Evolutionary conservation across 352 stramenopile species (phyloP).

Genomic region (Phytophthora colocasiae): DNA sequence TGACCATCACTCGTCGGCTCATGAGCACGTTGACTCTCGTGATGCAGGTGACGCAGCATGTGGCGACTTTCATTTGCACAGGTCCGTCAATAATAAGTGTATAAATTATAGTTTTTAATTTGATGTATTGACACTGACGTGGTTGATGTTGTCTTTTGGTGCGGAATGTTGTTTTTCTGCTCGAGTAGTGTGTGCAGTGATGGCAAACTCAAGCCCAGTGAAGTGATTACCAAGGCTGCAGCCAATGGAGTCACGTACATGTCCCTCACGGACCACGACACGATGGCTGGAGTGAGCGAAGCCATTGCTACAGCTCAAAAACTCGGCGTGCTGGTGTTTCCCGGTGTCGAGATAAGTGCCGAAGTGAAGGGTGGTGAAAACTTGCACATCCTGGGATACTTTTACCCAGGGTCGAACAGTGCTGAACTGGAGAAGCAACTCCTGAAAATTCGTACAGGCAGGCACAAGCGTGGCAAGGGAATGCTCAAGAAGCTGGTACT

Average conservation of each 20-base stretch:
- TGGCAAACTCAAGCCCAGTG: constrained; percentile 74
- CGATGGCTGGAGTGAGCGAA: constrained; percentile 82
- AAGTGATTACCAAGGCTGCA: constrained; percentile 81
- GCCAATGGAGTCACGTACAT: constrained; percentile 84
- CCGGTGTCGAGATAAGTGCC: constrained; percentile 87
- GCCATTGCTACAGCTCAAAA: constrained; percentile 70
- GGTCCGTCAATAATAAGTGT: constrained; percentile 39
- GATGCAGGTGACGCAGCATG: constrained; percentile 62
- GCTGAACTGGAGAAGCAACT: constrained; percentile 75
- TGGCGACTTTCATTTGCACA: constrained; percentile 89
- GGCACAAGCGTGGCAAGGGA: constrained; percentile 82
- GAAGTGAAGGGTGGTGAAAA: constrained; percentile 88
- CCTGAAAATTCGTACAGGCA: constrained; percentile 77
- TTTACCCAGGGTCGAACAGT: constrained; percentile 83
- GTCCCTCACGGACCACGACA: constrained; percentile 89
- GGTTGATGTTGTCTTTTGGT: constrained; percentile 1
- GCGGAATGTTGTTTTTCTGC: constrained; percentile 11
- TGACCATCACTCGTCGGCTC: constrained; percentile 36
- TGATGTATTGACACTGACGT: constrained; percentile 6
- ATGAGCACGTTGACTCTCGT: constrained; percentile 38
- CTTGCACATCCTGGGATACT: constrained; percentile 88
- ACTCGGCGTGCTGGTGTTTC: constrained; percentile 77
- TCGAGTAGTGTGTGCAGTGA: constrained; percentile 76
- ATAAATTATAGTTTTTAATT: constrained; percentile 2
- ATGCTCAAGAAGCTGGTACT: constrained; percentile 86